Conservation (phyloP, 352 stramenopile genomes). For the Phytophthora podocarpi region DNA sequence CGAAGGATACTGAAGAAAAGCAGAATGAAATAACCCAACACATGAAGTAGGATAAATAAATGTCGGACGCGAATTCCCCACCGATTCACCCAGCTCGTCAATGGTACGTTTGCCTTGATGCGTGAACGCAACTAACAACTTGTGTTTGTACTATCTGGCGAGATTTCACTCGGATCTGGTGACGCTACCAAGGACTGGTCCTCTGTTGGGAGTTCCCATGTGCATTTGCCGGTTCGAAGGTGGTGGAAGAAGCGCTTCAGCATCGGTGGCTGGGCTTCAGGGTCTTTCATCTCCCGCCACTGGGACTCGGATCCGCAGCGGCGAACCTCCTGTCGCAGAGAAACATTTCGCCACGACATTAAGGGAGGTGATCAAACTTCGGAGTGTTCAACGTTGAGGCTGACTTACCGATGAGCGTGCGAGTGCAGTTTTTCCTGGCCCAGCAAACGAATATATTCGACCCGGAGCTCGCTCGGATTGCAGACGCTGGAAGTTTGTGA, state of each 20-base stretch:
- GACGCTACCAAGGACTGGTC: neutral
- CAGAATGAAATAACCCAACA: conserved; percentile 33
- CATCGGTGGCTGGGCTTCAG: conserved; percentile 18
- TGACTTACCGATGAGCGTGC: conserved; percentile 42
- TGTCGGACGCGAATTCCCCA: conserved; percentile 26
- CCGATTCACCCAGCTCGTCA: neutral
- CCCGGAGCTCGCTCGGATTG: conserved; percentile 53
- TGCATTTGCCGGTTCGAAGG: conserved; percentile 39
- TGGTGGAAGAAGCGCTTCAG: conserved; percentile 56
- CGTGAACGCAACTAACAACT: conserved; percentile 18
- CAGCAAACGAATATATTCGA: conserved; percentile 52
- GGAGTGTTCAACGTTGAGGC: neutral
- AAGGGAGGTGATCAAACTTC: neutral
- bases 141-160: conserved; percentile 9
- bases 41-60: conserved; percentile 53
- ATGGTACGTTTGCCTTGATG: conserved; percentile 26
- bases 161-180: neutral
- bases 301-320: conserved; percentile 5
- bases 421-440: conserved; percentile 55
- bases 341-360: too few relatives aligned
- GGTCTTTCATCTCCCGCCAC: conserved; percentile 63
- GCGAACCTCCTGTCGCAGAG: conserved; percentile 14
- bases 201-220: conserved; percentile 36
- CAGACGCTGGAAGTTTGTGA: conserved; percentile 69
- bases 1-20: conserved; percentile 30